Evolutionary conservation across 139 green algal genomes (phyloP), one percentile per base, ranked within the genome.

Genomic region (Tetradesmus lagerheimii): DNA sequence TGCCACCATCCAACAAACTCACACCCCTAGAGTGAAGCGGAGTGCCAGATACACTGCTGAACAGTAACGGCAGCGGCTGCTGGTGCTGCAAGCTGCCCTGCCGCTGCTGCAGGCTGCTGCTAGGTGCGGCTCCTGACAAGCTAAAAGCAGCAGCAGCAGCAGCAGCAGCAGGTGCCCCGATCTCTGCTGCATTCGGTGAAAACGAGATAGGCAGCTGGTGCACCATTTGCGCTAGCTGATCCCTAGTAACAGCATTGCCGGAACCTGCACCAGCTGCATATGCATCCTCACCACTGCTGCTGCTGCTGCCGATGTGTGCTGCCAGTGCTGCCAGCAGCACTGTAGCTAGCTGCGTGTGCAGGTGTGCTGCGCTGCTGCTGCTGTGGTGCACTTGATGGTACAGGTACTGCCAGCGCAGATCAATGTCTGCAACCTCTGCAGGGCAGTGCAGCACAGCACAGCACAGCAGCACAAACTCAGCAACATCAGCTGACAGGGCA

Each of bases 331-430:
- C 37, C 3, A 88, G 34, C 39, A 96, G 92, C 85, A 91, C 92
- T 1, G 92, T 53, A 0, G 92, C 94, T 29, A 97, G 93, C 92
- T 97, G 93, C 0, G 94, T 97, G 85, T 97, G 95, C 23, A 96
- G 38, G 0, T 85, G 35, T 91, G 81, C 81, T 87, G 81, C 38
- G 11, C 37, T 57, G 39, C 62, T 90, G 74, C 29, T 29, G 43
- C 25, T n/a, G 16, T 80, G 75, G 34, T 91, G 85, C 81, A 97
- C 94, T 31, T 96, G 87, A 50, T 96, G 92, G 12, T 95, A 91
- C 85, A 97, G 92, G 92, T 96, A 97, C 23, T 92, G 92, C 92
- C 93, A 96, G 23, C 90, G 91, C 57, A 95, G 89, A 31, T 93
- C 91, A 0, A n/a, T 80, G 16, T 92, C 87, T 0, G 88, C 53